phyloP scores from a whole-genome alignment of 176 grass and related monocot genomes.

The Cocos nucifera region DNA sequence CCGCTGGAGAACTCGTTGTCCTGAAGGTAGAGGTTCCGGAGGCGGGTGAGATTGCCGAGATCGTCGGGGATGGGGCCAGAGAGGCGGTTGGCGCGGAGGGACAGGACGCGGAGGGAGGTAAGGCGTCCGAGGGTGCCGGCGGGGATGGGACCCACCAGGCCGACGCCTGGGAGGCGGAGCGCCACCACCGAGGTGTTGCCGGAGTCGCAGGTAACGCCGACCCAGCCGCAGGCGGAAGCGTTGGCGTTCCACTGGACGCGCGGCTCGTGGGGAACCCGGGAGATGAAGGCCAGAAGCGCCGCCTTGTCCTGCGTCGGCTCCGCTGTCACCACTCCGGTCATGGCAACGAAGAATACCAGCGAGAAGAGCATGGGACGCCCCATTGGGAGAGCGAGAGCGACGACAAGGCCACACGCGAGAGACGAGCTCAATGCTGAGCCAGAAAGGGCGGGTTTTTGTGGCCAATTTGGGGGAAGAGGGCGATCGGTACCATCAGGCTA shows the following conservation, averaged over 20 bases:
- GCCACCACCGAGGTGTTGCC: slow-evolving; percentile 30
- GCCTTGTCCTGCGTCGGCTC: slow-evolving; percentile 34
- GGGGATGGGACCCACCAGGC: slow-evolving; percentile 42
- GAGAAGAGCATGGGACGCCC: slow-evolving; percentile 2
- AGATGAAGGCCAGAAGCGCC: slow-evolving; percentile 49
- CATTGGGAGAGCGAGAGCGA: too few relatives aligned
- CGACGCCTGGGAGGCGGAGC: slow-evolving; percentile 57
- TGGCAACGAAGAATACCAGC: background rate
- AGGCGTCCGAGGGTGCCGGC: slow-evolving; percentile 27
- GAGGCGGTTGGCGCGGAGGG: slow-evolving; percentile 72
- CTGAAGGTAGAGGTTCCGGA: slow-evolving; percentile 51
- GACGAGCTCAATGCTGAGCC: too few relatives aligned
- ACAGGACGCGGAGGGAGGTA: slow-evolving; percentile 31
- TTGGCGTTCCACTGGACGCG: slow-evolving; percentile 35
- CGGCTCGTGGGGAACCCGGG: slow-evolving; percentile 40
- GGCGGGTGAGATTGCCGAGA: slow-evolving; percentile 27
- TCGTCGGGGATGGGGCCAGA: slow-evolving; percentile 46
- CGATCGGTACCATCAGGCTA: too few relatives aligned
- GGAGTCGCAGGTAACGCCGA: slow-evolving; percentile 47
- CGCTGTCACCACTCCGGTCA: background rate
- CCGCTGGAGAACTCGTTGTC: slow-evolving; percentile 39
- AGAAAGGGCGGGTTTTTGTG: too few relatives aligned
- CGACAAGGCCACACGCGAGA: too few relatives aligned
- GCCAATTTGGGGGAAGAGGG: too few relatives aligned
- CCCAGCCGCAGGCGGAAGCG: slow-evolving; percentile 47